phyloP scores from a whole-genome alignment of 768 basidiomycete species.

The Podaxis pistillaris region DNA sequence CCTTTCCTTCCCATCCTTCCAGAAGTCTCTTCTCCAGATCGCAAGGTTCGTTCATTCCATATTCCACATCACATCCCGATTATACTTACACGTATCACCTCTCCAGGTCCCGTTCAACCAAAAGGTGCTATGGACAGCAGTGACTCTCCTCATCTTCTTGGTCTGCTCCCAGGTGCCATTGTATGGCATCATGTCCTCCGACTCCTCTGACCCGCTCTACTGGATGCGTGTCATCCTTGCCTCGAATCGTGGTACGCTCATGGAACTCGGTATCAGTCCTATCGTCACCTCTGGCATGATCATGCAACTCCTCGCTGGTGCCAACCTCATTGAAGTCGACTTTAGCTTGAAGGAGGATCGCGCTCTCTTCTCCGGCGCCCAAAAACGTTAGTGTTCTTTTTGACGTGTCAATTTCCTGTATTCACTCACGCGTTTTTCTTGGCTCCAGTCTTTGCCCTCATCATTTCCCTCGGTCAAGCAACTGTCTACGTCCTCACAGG shows the following conservation, averaged over 20 bases:
- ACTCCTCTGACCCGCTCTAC: conserved; percentile 98
- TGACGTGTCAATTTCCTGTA: not conserved
- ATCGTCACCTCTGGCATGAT: conserved; percentile 99
- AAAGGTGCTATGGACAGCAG: conserved; percentile 98
- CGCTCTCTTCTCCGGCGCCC: conserved; percentile 92
- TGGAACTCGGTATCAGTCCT: conserved; percentile 98
- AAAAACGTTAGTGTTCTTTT: conserved; percentile 72
- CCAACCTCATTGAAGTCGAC: conserved; percentile 97
- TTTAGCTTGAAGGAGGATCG: conserved; percentile 97
- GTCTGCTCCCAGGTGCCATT: conserved; percentile 99
- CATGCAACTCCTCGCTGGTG: conserved; percentile 98
- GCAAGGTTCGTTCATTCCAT: conserved; percentile 62
- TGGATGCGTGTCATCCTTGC: conserved; percentile 99
- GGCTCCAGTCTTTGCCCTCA: conserved; percentile 85
- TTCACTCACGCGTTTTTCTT: conserved; percentile 1
- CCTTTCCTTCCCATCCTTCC: conserved; percentile 96
- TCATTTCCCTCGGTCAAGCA: conserved; percentile 94
- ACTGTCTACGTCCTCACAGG: conserved; percentile 97
- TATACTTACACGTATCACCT: not conserved
- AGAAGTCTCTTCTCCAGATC: conserved; percentile 96
- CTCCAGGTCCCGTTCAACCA: conserved; percentile 93
- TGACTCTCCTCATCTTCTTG: conserved; percentile 98
- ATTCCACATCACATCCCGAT: not conserved
- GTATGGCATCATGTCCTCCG: conserved; percentile 99
- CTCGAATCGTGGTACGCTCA: conserved; percentile 96